A percentile compares a stretch with the other conserved stretches of the same genome.
These are phyloP conservation scores for Blastocystis sp. DNA, from an alignment of 352 stramenopile genomes.

Conservation along the genomic window DNA sequence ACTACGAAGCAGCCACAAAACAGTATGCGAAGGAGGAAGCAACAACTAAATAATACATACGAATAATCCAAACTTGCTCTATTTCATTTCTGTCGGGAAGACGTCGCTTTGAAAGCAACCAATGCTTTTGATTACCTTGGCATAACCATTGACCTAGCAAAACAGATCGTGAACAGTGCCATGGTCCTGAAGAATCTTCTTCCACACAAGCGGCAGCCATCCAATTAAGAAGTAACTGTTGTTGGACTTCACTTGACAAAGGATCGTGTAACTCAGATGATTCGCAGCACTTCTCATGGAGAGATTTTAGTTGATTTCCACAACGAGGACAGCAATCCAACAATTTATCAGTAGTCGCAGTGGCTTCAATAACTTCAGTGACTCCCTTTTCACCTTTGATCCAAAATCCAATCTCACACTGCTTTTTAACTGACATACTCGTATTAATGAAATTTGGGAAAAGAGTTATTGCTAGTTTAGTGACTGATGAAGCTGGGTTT, in stretches of 20 bases:
- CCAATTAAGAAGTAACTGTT: neutral
- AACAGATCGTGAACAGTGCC: neutral
- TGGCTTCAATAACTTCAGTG: neutral
- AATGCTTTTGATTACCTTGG: neutral
- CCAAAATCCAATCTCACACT: neutral
- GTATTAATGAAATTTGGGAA: neutral
- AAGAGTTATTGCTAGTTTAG: neutral
- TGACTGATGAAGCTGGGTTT: neutral
- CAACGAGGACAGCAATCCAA: neutral
- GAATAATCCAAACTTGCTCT: neutral
- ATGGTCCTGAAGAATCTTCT: neutral
- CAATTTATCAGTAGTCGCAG: neutral
- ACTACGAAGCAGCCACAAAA: neutral
- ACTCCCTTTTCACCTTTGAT: neutral
- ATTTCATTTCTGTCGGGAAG: neutral
- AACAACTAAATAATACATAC: neutral
- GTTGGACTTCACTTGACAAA: neutral
- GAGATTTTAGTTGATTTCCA: neutral
- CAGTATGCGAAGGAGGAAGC: neutral
- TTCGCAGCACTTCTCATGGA: neutral
- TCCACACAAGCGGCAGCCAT: neutral
- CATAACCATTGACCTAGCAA: neutral
- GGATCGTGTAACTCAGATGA: neutral
- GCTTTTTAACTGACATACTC: neutral
- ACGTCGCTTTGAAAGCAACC: neutral